A percentile compares a stretch with the other conserved stretches of the same genome.
phyloP scores from a whole-genome alignment of 2,329 filamentous ascomycete genomes.

The Cercospora brassicicola region DNA sequence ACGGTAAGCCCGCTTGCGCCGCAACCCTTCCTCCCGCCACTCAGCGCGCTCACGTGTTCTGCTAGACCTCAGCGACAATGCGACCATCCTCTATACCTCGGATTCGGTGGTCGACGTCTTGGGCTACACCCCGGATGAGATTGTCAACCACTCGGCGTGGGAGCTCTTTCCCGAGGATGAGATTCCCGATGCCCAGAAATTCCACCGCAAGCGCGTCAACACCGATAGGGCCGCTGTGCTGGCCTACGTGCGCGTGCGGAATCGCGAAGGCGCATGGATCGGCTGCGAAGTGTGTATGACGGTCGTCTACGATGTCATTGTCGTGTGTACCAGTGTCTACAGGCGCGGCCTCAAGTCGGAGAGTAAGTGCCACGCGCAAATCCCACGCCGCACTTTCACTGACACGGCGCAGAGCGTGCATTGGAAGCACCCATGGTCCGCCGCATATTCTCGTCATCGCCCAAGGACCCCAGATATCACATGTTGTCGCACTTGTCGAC shows the following conservation, averaged over 20 bases:
- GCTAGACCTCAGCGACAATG: conserved; percentile 70
- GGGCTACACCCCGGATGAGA: conserved; percentile 73
- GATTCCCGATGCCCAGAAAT: conserved; percentile 68
- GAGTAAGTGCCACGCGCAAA: conserved; percentile 58
- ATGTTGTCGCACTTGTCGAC: conserved; percentile 83
- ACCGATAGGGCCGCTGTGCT: conserved; percentile 84
- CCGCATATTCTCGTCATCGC: conserved; percentile 76
- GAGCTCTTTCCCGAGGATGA: conserved; percentile 85
- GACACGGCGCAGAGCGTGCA: conserved; percentile 63
- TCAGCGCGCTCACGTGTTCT: not conserved
- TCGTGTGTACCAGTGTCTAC: conserved; percentile 81
- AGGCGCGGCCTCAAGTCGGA: conserved; percentile 66
- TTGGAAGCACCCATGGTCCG: conserved; percentile 75
- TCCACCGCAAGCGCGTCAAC: conserved; percentile 71
- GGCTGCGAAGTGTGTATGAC: conserved; percentile 88
- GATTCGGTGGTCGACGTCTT: conserved; percentile 82
- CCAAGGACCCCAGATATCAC: conserved; percentile 80
- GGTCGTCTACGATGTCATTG: conserved; percentile 81
- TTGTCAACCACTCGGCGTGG: conserved; percentile 75
- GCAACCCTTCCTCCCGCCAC: not conserved
- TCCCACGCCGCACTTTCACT: not conserved
- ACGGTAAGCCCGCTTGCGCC: conserved; percentile 60
- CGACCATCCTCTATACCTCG: conserved; percentile 78
- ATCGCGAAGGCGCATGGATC: conserved; percentile 69
- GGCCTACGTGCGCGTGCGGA: conserved; percentile 72